A percentile compares a stretch with the other conserved stretches of the same genome.
These are phyloP conservation scores for Penicillium goetzii DNA, from an alignment of 495 filamentous ascomycete genomes.

Conservation along the genomic window DNA sequence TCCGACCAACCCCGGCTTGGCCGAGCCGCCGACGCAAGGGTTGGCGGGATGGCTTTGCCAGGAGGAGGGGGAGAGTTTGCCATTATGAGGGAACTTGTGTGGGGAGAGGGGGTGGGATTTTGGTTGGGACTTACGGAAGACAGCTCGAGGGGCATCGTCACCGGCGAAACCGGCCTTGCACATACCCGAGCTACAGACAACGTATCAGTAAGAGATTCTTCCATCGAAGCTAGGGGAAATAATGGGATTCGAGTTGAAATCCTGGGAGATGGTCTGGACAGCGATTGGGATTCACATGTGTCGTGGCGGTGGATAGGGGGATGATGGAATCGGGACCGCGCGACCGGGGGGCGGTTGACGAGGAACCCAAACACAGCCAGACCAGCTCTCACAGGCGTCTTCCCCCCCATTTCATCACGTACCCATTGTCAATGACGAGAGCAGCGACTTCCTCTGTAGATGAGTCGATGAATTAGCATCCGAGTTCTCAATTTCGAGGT, in stretches of 20 bases:
- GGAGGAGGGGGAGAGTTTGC: conserved; percentile 21
- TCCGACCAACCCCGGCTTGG: conserved; percentile 5
- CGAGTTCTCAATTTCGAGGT: conserved; percentile 3
- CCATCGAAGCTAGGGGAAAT: neutral
- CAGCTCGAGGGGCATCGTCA: conserved; percentile 99
- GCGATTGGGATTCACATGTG: conserved; percentile 28
- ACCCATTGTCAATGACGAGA: conserved; percentile 99
- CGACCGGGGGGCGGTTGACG: conserved; percentile 33
- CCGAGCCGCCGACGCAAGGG: conserved; percentile 36
- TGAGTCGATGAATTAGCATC: conserved; percentile 56
- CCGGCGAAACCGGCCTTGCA: conserved; percentile 99
- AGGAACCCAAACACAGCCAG: conserved; percentile 26
- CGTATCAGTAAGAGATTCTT: conserved; percentile 52
- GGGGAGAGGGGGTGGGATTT: conserved; percentile 15
- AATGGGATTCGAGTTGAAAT: neutral
- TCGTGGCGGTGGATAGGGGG: conserved; percentile 26
- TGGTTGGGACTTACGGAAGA: conserved; percentile 89
- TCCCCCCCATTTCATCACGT: conserved; percentile 50
- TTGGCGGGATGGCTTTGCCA: conserved; percentile 24
- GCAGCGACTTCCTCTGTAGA: conserved; percentile 97
- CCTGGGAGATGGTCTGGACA: conserved; percentile 14
- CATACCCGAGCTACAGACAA: conserved; percentile 88
- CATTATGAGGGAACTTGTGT: conserved; percentile 22
- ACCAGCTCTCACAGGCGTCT: conserved; percentile 23
- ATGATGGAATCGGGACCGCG: conserved; percentile 29